A percentile compares a stretch with the other conserved stretches of the same genome.
Conservation (phyloP, 2,329 filamentous ascomycete genomes). For the Diaporthe citriasiana region DNA sequence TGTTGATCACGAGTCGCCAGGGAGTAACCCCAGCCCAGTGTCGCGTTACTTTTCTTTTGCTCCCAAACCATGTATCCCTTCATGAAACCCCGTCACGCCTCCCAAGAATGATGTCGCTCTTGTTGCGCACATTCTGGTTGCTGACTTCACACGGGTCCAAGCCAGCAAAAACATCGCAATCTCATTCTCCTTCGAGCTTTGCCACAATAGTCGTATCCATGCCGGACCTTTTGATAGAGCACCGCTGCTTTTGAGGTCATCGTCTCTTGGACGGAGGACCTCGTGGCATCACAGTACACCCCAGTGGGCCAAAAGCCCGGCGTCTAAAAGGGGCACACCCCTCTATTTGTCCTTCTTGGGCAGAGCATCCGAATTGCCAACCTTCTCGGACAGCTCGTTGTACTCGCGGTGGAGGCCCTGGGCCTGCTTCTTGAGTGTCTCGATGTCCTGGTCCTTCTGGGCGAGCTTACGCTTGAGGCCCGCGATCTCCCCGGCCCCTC, state of each 20-base stretch:
- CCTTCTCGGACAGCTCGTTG: constrained; percentile 86
- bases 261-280: not conserved
- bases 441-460: constrained; percentile 85
- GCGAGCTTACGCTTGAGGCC: constrained; percentile 79
- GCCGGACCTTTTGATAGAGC: not conserved
- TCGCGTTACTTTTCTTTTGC: not conserved
- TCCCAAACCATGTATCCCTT: not conserved
- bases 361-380: constrained; percentile 69
- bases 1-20: not conserved
- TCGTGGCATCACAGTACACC: not conserved
- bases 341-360: constrained; percentile 71
- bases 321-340: not conserved
- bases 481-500: constrained; percentile 82
- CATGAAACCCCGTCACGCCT: not conserved
- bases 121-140: not conserved
- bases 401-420: constrained; percentile 88
- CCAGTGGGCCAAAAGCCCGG: not conserved
- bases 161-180: not conserved
- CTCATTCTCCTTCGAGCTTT: not conserved
- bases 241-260: not conserved
- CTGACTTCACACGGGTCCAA: not conserved
- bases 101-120: not conserved
- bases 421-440: constrained; percentile 92
- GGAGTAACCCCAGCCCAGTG: not conserved
- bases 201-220: not conserved